A percentile compares a stretch with the other conserved stretches of the same genome.
These are phyloP conservation scores for Fusarium paranaense DNA, from an alignment of 2,329 filamentous ascomycete species.

Conservation along the genomic window DNA sequence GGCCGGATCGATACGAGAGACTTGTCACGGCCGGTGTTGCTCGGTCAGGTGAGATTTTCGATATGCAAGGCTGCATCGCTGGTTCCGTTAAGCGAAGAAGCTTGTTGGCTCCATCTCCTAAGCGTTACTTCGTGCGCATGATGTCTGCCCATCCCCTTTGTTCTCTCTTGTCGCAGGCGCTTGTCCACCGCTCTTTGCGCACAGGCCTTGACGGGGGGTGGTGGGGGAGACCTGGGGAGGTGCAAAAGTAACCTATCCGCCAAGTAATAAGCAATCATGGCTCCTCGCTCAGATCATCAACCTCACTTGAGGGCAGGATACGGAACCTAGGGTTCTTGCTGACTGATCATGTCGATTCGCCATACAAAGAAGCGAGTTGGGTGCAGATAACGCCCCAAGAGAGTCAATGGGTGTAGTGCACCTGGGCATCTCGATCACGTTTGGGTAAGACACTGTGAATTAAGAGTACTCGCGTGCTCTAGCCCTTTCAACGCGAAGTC, in stretches of 20 bases:
- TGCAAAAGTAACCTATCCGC: not conserved
- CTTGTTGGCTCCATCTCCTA: slow-evolving; percentile 13
- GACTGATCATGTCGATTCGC: not conserved
- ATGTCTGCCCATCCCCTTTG: slow-evolving; percentile 2
- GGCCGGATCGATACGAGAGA: not conserved
- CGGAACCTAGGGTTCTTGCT: not conserved
- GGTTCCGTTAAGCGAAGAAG: slow-evolving; percentile 6
- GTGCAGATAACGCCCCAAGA: not conserved
- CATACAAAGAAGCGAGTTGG: not conserved
- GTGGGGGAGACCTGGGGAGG: not conserved
- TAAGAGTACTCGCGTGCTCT: slow-evolving; percentile 28
- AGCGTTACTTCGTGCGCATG: slow-evolving; percentile 8
- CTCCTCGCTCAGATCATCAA: not conserved
- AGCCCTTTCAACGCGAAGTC: slow-evolving; percentile 36
- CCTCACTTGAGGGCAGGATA: not conserved
- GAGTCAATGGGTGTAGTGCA: not conserved
- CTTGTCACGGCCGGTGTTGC: not conserved
- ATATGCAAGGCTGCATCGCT: slow-evolving; percentile 34
- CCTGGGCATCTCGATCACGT: slow-evolving; percentile 10
- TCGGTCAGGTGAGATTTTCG: slow-evolving; percentile 41
- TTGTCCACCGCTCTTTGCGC: slow-evolving; percentile 40
- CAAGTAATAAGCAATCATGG: not conserved
- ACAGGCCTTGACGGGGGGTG: slow-evolving; percentile 19
- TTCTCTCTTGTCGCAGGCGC: slow-evolving; percentile 2
- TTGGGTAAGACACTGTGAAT: slow-evolving; percentile 15